Conservation (phyloP, 805 yeast genomes). For the Hermanozyma aechmeae region DNA sequence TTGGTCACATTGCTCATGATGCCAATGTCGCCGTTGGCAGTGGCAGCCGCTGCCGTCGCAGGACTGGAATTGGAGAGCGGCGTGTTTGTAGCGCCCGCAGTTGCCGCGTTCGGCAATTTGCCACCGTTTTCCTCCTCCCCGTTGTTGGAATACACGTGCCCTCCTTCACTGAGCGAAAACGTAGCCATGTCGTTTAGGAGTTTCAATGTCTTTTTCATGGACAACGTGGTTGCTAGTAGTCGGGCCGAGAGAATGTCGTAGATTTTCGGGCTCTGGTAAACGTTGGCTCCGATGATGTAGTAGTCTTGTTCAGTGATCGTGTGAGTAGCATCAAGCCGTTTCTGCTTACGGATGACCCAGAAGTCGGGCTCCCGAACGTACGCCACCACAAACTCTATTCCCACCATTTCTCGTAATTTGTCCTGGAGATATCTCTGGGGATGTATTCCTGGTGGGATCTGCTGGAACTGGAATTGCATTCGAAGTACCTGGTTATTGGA, state of each 20-base stretch:
- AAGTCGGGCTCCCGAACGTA: slow-evolving; percentile 80
- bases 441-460: slow-evolving; percentile 23
- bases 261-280: slow-evolving; percentile 81
- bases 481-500: slow-evolving; percentile 90
- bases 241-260: slow-evolving; percentile 68
- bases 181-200: slow-evolving; percentile 22
- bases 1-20: slow-evolving; percentile 3
- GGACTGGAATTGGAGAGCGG: slow-evolving; percentile 9
- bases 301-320: slow-evolving; percentile 60
- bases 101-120: slow-evolving; percentile 1
- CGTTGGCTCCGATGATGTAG: slow-evolving; percentile 84
- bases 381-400: slow-evolving; percentile 74
- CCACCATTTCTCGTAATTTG: slow-evolving; percentile 70
- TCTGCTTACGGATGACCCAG: slow-evolving; percentile 85
- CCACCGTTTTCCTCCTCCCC: slow-evolving; percentile 3
- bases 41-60: slow-evolving; percentile 7
- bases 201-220: slow-evolving; percentile 25
- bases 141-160: slow-evolving; percentile 17
- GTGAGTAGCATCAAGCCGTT: slow-evolving; percentile 44
- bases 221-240: slow-evolving; percentile 12
- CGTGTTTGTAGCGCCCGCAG: slow-evolving; percentile 2
- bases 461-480: slow-evolving; percentile 88
- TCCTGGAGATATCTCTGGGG: slow-evolving; percentile 34
- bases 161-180: slow-evolving; percentile 25
- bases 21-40: slow-evolving; percentile 5